These are phyloP conservation scores for Gyrodon lividus DNA, from an alignment of 768 basidiomycete species.

Conservation along the genomic window DNA sequence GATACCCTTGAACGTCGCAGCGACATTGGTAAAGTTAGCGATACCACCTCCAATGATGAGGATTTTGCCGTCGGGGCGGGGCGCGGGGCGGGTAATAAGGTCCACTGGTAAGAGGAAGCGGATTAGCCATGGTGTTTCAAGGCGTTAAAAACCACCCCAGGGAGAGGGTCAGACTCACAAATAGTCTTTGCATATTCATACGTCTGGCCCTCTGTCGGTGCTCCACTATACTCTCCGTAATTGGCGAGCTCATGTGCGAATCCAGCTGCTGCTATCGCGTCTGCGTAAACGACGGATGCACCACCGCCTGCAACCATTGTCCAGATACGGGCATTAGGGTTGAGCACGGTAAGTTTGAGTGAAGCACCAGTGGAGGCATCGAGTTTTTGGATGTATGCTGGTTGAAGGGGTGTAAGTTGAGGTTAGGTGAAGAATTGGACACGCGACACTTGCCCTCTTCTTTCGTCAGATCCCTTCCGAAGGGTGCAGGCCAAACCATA, in stretches of 20 bases:
- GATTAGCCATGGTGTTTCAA: not conserved
- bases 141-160: too few relatives aligned
- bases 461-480: constrained; percentile 96
- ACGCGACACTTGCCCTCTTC: constrained; percentile 56
- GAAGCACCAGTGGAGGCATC: constrained; percentile 97
- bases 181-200: constrained; percentile 99
- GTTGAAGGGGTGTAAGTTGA: not conserved
- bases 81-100: constrained; percentile 87
- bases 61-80: constrained; percentile 88
- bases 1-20: constrained; percentile 99
- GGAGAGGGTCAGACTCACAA: constrained; percentile 45
- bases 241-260: constrained; percentile 98
- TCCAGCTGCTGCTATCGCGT: constrained; percentile 88
- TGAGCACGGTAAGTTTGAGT: constrained; percentile 95
- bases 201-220: constrained; percentile 96
- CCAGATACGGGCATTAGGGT: constrained; percentile 94
- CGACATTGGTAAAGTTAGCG: constrained; percentile 99
- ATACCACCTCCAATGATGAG: constrained; percentile 99
- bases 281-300: constrained; percentile 66
- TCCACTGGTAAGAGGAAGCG: constrained; percentile 54
- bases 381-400: constrained; percentile 96
- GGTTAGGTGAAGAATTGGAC: too few relatives aligned
- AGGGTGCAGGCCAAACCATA: constrained; percentile 95
- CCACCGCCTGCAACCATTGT: constrained; percentile 99
- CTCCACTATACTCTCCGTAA: constrained; percentile 99